Evolutionary conservation across 495 filamentous ascomycete genomes (phyloP).

Genomic region (Clavariopsis aquatica): DNA sequence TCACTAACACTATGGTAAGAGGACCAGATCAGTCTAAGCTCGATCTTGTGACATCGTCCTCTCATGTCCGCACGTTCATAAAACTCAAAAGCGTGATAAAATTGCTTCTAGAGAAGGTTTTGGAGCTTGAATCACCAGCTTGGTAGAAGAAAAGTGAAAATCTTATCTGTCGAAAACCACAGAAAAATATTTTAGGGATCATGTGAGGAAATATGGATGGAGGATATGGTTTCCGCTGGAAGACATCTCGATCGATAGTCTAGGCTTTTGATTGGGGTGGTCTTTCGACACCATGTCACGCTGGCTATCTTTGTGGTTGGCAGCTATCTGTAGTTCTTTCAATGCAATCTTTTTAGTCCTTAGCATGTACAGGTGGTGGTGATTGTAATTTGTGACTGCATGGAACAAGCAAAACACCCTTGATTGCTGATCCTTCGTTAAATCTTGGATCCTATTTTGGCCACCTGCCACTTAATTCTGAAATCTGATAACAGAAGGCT

Average conservation of each 20-base stretch:
- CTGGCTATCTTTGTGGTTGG: background rate
- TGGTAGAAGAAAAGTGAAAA: constrained; percentile 35
- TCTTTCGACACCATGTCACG: background rate
- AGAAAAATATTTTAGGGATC: constrained; percentile 14
- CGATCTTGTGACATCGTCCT: background rate
- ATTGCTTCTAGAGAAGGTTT: background rate
- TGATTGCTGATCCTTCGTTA: too few species aligned
- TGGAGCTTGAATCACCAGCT: constrained; percentile 3
- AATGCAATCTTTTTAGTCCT: background rate
- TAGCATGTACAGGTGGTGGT: background rate
- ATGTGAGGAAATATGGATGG: constrained; percentile 15
- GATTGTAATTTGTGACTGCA: background rate
- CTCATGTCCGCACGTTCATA: background rate
- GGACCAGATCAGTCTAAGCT: constrained; percentile 37
- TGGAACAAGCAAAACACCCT: too few species aligned
- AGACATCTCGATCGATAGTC: background rate
- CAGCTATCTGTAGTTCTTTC: background rate
- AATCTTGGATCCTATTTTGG: too few species aligned
- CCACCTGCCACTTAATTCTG: too few species aligned
- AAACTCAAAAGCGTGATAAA: background rate
- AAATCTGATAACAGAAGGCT: too few species aligned
- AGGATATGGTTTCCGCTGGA: constrained; percentile 1
- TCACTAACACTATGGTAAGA: background rate
- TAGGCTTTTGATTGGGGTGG: background rate
- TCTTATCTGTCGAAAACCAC: background rate